phyloP scores from a whole-genome alignment of 352 stramenopile species.

The Phytophthora cajani region DNA sequence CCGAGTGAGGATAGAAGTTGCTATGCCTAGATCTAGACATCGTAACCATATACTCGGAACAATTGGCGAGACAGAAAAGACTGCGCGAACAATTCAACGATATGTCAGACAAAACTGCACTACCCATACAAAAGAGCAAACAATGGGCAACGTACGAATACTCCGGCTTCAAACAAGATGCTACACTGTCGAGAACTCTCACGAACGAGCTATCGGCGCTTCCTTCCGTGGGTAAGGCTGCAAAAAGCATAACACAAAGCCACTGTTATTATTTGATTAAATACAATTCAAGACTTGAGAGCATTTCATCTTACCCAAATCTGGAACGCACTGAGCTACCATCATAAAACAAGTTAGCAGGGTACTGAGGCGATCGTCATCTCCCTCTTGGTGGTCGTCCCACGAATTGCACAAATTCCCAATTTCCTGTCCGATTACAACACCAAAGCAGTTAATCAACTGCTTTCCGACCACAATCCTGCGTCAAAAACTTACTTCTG shows the following conservation, averaged over 20 bases:
- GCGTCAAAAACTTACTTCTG: constrained; percentile 42
- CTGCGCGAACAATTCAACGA: constrained; percentile 16
- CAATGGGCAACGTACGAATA: constrained; percentile 50
- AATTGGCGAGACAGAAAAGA: constrained; percentile 52
- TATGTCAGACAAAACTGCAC: background rate
- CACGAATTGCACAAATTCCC: constrained; percentile 38
- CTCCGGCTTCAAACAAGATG: constrained; percentile 30
- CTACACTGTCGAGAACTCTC: constrained; percentile 42
- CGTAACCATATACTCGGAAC: constrained; percentile 45
- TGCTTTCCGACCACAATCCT: background rate
- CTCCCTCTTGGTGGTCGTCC: constrained; percentile 28
- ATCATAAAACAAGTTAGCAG: constrained; percentile 65
- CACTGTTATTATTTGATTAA: background rate
- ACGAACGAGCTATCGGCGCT: constrained; percentile 28
- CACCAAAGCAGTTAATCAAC: background rate
- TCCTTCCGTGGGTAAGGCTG: constrained; percentile 21
- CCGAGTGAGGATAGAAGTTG: constrained; percentile 37
- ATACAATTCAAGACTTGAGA: background rate
- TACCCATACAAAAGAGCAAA: background rate
- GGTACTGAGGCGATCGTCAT: constrained; percentile 46
- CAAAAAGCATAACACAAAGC: constrained; percentile 4
- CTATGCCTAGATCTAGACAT: constrained; percentile 33
- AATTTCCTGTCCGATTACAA: constrained; percentile 51
- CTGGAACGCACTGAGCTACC: constrained; percentile 54
- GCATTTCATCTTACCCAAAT: constrained; percentile 42